These are phyloP conservation scores for Poa annua DNA, from an alignment of 176 grass and related monocot species.

Conservation along the genomic window DNA sequence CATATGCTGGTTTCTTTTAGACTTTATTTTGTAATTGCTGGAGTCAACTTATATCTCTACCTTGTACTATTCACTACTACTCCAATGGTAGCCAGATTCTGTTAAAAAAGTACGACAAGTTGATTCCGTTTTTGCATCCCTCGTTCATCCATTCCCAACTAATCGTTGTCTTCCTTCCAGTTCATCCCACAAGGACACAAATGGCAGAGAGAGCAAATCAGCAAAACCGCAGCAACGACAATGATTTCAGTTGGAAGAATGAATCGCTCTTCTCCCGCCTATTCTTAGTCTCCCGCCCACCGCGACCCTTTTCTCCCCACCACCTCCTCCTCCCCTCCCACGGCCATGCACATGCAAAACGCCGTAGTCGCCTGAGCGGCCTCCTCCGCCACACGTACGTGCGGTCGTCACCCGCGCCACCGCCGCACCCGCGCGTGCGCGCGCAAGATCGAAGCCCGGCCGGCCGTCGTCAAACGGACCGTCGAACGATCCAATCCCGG, in stretches of 20 bases:
- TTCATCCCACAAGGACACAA: conserved; percentile 6
- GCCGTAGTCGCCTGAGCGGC: conserved; percentile 19
- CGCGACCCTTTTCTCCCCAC: conserved; percentile 43
- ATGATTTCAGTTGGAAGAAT: conserved; percentile 2
- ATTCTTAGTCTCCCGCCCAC: conserved; percentile 53
- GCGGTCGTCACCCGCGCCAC: conserved; percentile 25
- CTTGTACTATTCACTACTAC: no score
- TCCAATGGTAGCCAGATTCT: no score
- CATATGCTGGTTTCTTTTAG: no score
- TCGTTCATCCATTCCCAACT: not conserved
- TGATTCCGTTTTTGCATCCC: no score
- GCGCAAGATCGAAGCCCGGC: not conserved
- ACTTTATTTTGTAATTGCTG: no score
- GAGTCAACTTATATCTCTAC: no score
- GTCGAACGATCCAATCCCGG: not conserved
- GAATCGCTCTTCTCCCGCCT: no score
- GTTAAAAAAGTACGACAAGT: no score
- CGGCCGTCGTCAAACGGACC: not conserved
- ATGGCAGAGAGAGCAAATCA: not conserved
- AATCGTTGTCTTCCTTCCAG: not conserved
- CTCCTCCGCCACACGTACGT: conserved; percentile 25
- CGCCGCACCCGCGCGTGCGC: conserved; percentile 7
- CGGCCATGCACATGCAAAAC: conserved; percentile 40
- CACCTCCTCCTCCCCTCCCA: conserved; percentile 51
- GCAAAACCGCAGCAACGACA: conserved; percentile 22